phyloP scores from a whole-genome alignment of 805 yeast genomes.

The Ogataea kodamae region DNA sequence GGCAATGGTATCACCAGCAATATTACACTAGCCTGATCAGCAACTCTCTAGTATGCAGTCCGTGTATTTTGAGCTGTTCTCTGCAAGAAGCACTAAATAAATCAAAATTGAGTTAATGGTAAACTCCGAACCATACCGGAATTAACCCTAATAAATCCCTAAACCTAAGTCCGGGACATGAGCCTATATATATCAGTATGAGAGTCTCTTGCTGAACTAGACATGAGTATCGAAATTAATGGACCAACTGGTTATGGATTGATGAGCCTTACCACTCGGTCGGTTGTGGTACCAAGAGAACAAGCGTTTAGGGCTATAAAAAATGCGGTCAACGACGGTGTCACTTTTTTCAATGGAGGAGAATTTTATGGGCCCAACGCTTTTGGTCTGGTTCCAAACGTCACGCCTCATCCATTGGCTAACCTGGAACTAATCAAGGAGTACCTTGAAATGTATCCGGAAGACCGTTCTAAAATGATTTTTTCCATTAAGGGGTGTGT shows the following conservation, averaged over 20 bases:
- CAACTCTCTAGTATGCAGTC: no score
- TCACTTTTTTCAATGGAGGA: slow-evolving; percentile 64
- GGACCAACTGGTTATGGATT: slow-evolving; percentile 64
- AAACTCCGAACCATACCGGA: no score
- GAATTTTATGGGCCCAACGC: slow-evolving; percentile 62
- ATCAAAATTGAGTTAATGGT: no score
- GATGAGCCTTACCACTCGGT: slow-evolving; percentile 76
- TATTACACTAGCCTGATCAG: no score
- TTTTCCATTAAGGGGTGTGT: slow-evolving; percentile 69
- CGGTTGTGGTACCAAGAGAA: slow-evolving; percentile 50
- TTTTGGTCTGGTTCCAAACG: slow-evolving; percentile 29
- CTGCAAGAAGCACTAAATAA: no score
- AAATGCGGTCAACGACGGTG: slow-evolving; percentile 46
- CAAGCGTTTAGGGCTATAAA: slow-evolving; percentile 53
- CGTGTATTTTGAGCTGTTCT: no score
- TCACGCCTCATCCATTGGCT: slow-evolving; percentile 22
- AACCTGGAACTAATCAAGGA: slow-evolving; percentile 56
- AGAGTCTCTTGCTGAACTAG: background rate
- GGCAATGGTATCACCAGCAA: no score
- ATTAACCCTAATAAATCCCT: no score
- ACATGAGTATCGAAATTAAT: background rate
- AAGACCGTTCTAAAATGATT: slow-evolving; percentile 49
- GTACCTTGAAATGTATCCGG: slow-evolving; percentile 59
- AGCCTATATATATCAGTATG: background rate
- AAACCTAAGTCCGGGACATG: background rate